Conservation (phyloP, 2,329 filamentous ascomycete species). For the Furcasterigmium furcatum region DNA sequence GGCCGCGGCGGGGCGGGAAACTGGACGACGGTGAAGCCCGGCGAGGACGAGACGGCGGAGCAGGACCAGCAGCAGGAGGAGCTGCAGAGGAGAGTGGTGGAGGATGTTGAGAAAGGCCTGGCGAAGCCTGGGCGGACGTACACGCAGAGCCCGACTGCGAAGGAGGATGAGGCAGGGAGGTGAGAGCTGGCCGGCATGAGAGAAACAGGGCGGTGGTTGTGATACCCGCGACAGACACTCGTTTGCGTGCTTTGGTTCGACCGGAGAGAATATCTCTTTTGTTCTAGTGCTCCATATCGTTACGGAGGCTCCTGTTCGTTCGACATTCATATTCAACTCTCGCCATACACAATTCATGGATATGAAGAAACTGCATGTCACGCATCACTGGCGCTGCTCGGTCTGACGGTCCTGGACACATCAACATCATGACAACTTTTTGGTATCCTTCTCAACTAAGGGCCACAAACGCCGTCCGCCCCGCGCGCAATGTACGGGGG, state of each 20-base stretch:
- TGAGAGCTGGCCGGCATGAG: background rate
- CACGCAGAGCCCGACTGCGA: constrained; percentile 17
- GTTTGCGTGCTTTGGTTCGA: too few relatives aligned
- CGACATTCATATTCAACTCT: background rate
- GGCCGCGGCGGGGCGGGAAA: constrained; percentile 60
- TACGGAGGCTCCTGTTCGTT: too few relatives aligned
- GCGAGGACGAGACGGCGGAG: constrained; percentile 17
- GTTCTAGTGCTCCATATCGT: too few relatives aligned
- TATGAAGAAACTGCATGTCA: background rate
- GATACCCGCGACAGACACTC: constrained; percentile 12
- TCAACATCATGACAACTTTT: constrained; percentile 1
- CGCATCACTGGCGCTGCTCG: background rate
- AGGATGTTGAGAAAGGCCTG: constrained; percentile 45
- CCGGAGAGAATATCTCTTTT: too few relatives aligned
- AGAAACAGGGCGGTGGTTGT: background rate
- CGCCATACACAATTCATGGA: background rate
- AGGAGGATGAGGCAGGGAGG: constrained; percentile 12
- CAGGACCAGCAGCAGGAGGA: constrained; percentile 28
- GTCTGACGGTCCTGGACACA: too few relatives aligned
- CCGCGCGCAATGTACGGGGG: background rate
- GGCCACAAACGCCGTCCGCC: constrained; percentile 3
- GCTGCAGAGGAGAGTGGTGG: constrained; percentile 37
- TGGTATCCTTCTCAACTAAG: constrained; percentile 1
- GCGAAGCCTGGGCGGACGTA: constrained; percentile 44
- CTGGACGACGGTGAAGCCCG: constrained; percentile 30